Percentiles rank a stretch among this genome's conserved stretches.
These are phyloP conservation scores for Xanthoconium separans DNA, from an alignment of 1,284 basidiomycete genomes.

Conservation along the genomic window DNA sequence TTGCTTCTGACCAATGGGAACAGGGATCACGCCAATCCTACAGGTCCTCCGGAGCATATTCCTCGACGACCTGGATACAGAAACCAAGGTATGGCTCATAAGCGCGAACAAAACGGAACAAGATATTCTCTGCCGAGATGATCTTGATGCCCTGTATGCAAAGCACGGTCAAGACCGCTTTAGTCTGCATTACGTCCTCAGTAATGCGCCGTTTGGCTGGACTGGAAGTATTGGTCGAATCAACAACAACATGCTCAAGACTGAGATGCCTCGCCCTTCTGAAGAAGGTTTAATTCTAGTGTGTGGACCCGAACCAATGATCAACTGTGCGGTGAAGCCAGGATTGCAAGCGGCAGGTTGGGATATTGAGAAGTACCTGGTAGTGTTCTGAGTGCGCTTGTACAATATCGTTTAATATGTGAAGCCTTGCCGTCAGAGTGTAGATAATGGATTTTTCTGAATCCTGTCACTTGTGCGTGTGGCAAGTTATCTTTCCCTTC, in stretches of 20 bases:
- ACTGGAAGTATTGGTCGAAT: slow-evolving; percentile 44
- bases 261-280: slow-evolving; percentile 41
- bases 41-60: slow-evolving; percentile 54
- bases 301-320: slow-evolving; percentile 54
- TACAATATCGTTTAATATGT: too few relatives aligned
- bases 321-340: slow-evolving; percentile 32
- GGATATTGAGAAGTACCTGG: slow-evolving; percentile 25
- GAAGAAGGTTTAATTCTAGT: slow-evolving; percentile 45
- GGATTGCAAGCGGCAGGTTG: slow-evolving; percentile 26
- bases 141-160: slow-evolving; percentile 45
- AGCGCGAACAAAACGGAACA: slow-evolving; percentile 51
- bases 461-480: too few relatives aligned
- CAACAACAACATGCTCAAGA: slow-evolving; percentile 38
- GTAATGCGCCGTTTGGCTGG: slow-evolving; percentile 39
- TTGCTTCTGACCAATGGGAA: background rate
- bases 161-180: slow-evolving; percentile 38
- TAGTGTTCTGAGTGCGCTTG: slow-evolving; percentile 25
- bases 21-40: slow-evolving; percentile 61
- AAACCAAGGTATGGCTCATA: slow-evolving; percentile 51
- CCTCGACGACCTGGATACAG: slow-evolving; percentile 38
- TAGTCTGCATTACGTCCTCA: slow-evolving; percentile 49
- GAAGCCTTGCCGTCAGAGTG: too few relatives aligned
- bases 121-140: slow-evolving; percentile 54
- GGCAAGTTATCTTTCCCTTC: too few relatives aligned
- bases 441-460: background rate